phyloP scores from a whole-genome alignment of 2,329 filamentous ascomycete genomes.

The Clarireedia sp. region DNA sequence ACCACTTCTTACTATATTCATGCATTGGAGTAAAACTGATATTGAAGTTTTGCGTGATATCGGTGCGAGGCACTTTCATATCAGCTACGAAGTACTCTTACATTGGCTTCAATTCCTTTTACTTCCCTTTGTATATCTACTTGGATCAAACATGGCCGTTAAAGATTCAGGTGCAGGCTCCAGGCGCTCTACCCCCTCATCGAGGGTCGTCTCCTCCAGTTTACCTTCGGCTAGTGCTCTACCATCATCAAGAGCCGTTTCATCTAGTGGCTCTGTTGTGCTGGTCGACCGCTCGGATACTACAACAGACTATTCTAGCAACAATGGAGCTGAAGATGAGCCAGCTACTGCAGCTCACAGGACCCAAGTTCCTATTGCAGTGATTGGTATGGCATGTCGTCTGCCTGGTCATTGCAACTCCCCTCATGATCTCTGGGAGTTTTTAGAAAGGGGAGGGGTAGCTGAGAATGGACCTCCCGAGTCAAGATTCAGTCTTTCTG shows the following conservation, averaged over 20 bases:
- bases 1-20: too few relatives aligned
- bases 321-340: neutral
- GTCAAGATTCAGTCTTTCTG: constrained; percentile 62
- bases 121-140: too few relatives aligned
- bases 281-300: neutral
- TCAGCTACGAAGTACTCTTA: too few relatives aligned
- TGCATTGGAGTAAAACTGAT: too few relatives aligned
- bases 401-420: constrained; percentile 30
- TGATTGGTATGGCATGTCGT: constrained; percentile 34
- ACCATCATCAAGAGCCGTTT: neutral
- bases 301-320: neutral
- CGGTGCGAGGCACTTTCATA: too few relatives aligned
- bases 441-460: constrained; percentile 60
- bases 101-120: too few relatives aligned
- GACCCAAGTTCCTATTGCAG: constrained; percentile 31
- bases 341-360: neutral
- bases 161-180: too few relatives aligned
- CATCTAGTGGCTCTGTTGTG: neutral
- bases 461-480: constrained; percentile 53
- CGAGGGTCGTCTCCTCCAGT: too few relatives aligned
- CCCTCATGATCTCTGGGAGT: constrained; percentile 30
- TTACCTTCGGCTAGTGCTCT: too few relatives aligned
- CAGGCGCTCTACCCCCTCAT: too few relatives aligned
- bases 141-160: too few relatives aligned
- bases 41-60: too few relatives aligned